Percentiles rank a stretch among this genome's conserved stretches.
These are phyloP conservation scores for Trichoderma atrobrunneum DNA, from an alignment of 2,329 filamentous ascomycete species.

Conservation along the genomic window DNA sequence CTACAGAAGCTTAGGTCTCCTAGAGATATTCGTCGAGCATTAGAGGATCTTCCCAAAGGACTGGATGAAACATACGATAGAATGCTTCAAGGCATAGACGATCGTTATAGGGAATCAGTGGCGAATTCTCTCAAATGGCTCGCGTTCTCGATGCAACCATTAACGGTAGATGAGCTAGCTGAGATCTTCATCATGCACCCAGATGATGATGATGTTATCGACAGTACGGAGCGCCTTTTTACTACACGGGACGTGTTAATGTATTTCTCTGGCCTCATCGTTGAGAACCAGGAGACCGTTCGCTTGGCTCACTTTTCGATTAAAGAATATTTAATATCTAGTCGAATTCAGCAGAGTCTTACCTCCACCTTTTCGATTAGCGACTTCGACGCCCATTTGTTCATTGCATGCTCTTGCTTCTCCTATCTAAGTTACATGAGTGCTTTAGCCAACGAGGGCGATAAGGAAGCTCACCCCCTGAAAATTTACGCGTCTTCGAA, in stretches of 20 bases:
- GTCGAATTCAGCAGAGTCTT: neutral
- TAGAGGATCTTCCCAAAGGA: conserved; percentile 5
- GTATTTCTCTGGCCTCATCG: conserved; percentile 10
- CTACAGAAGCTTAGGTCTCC: neutral
- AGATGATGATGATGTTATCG: neutral
- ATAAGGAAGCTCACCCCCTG: neutral
- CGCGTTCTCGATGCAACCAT: neutral
- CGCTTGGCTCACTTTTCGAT: conserved; percentile 18
- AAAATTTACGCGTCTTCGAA: neutral
- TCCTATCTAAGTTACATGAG: neutral
- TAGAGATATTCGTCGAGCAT: neutral
- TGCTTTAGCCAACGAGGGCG: neutral
- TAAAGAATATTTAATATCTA: conserved; percentile 18
- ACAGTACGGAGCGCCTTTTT: neutral
- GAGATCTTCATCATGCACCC: conserved; percentile 14
- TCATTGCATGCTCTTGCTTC: conserved; percentile 1
- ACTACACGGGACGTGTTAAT: neutral
- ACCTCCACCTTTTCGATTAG: neutral
- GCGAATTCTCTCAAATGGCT: conserved; percentile 16
- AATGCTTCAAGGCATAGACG: neutral
- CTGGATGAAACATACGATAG: conserved; percentile 18
- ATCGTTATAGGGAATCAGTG: neutral
- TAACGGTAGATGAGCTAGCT: neutral
- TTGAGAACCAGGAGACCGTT: neutral
- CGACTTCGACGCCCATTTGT: conserved; percentile 2